A percentile compares a stretch with the other conserved stretches of the same genome.
These are phyloP conservation scores for Mortierella sp. DNA, from an alignment of 371 early-diverging fungal genomes.

Conservation along the genomic window DNA sequence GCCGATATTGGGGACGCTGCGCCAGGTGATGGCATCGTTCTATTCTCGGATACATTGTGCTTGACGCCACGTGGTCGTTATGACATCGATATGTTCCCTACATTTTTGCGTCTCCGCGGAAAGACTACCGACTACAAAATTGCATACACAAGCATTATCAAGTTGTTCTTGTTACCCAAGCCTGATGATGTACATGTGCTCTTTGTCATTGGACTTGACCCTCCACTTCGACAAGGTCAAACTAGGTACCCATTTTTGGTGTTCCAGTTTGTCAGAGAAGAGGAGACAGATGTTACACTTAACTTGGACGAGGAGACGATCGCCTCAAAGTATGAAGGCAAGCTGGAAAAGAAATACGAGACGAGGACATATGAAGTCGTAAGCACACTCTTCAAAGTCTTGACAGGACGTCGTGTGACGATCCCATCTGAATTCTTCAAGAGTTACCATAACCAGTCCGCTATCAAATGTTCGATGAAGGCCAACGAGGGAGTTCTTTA, in stretches of 20 bases:
- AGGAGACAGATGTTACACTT: conserved; percentile 87
- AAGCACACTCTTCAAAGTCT: conserved; percentile 89
- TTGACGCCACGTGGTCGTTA: conserved; percentile 96
- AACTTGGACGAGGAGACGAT: conserved; percentile 85
- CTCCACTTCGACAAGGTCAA: conserved; percentile 99
- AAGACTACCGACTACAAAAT: conserved; percentile 99
- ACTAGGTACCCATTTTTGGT: conserved; percentile 98
- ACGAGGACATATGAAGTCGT: conserved; percentile 92
- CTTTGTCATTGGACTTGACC: conserved; percentile 95
- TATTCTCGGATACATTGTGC: conserved; percentile 91
- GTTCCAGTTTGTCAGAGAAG: conserved; percentile 94
- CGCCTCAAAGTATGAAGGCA: conserved; percentile 79
- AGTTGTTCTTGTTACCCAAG: conserved; percentile 91
- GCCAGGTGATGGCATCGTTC: conserved; percentile 88
- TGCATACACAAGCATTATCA: conserved; percentile 84
- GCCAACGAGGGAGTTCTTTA: conserved; percentile 98
- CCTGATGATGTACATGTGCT: conserved; percentile 93
- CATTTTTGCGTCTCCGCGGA: conserved; percentile 95
- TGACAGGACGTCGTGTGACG: conserved; percentile 86
- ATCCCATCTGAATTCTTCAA: conserved; percentile 77
- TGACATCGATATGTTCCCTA: conserved; percentile 94
- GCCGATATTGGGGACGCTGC: conserved; percentile 89
- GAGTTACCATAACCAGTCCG: conserved; percentile 80
- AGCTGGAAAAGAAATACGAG: conserved; percentile 90
- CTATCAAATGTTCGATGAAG: conserved; percentile 97